These are phyloP conservation scores for Thermochaetoides dissita DNA, from an alignment of 2,329 filamentous ascomycete species.

Conservation along the genomic window DNA sequence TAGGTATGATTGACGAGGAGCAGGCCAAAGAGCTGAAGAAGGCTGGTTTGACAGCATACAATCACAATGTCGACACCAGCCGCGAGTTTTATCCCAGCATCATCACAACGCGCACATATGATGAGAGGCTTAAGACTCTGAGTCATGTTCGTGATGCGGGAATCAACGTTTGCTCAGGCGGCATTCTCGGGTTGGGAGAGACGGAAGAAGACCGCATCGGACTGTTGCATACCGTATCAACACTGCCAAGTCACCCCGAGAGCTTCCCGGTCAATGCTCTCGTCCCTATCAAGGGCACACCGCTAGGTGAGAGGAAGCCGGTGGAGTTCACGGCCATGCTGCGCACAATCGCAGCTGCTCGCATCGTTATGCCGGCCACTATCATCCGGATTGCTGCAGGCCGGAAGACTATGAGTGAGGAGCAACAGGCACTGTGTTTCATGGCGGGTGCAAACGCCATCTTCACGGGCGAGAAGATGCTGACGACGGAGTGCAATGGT, in stretches of 20 bases:
- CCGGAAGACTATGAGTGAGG: conserved; percentile 69
- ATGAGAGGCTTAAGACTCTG: conserved; percentile 71
- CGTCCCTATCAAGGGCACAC: conserved; percentile 82
- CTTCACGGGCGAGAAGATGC: conserved; percentile 90
- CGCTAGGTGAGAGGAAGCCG: conserved; percentile 59
- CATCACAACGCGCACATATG: conserved; percentile 75
- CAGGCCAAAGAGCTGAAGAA: conserved; percentile 74
- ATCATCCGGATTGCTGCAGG: conserved; percentile 82
- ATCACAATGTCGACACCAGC: conserved; percentile 86
- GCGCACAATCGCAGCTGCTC: conserved; percentile 69
- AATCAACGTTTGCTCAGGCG: conserved; percentile 80
- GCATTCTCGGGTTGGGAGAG: conserved; percentile 77
- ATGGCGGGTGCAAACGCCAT: conserved; percentile 88
- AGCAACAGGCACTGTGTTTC: conserved; percentile 81
- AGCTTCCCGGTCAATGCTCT: conserved; percentile 85
- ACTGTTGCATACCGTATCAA: conserved; percentile 68
- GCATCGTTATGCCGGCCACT: conserved; percentile 68
- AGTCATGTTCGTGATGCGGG: conserved; percentile 70
- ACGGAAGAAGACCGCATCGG: conserved; percentile 66
- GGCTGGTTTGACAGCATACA: conserved; percentile 79
- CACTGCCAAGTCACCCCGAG: conserved; percentile 69
- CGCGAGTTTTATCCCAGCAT: conserved; percentile 78
- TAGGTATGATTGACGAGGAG: conserved; percentile 75
- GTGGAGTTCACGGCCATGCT: conserved; percentile 67
- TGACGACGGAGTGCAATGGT: conserved; percentile 80